These are phyloP conservation scores for Hyphodiscus hymeniophilus DNA, from an alignment of 495 filamentous ascomycete species.

Conservation along the genomic window DNA sequence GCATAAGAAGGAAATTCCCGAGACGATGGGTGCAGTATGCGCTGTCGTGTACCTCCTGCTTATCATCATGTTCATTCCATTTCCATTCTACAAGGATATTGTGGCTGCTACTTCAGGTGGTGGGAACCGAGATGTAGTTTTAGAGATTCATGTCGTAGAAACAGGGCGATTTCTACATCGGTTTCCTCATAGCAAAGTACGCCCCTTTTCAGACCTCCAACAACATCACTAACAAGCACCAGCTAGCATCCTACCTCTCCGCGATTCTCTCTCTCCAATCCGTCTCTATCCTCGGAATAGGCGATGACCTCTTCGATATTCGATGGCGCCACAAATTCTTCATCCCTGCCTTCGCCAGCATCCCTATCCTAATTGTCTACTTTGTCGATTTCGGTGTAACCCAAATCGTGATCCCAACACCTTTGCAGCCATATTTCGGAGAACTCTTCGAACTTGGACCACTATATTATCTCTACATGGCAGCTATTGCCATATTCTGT, in stretches of 20 bases:
- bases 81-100: slow-evolving; percentile 96
- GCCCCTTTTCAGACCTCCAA: background rate
- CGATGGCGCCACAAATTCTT: slow-evolving; percentile 98
- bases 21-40: slow-evolving; percentile 96
- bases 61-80: slow-evolving; percentile 88
- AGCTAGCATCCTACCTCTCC: slow-evolving; percentile 94
- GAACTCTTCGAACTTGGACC: slow-evolving; percentile 75
- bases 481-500: slow-evolving; percentile 86
- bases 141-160: slow-evolving; percentile 48
- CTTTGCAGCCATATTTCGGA: slow-evolving; percentile 72
- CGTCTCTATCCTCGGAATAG: slow-evolving; percentile 83
- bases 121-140: slow-evolving; percentile 78
- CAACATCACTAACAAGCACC: slow-evolving; percentile 1
- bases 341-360: slow-evolving; percentile 88
- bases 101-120: slow-evolving; percentile 92
- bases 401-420: slow-evolving; percentile 80
- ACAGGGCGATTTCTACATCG: slow-evolving; percentile 74
- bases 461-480: slow-evolving; percentile 97
- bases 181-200: slow-evolving; percentile 89
- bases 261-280: slow-evolving; percentile 86
- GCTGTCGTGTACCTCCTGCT: slow-evolving; percentile 84
- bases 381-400: slow-evolving; percentile 98
- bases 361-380: slow-evolving; percentile 93
- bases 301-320: slow-evolving; percentile 96
- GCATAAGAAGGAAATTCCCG: slow-evolving; percentile 67